Evolutionary conservation across 2,329 filamentous ascomycete species (phyloP).

Genomic region (Cylindrodendrum hubeiense): DNA sequence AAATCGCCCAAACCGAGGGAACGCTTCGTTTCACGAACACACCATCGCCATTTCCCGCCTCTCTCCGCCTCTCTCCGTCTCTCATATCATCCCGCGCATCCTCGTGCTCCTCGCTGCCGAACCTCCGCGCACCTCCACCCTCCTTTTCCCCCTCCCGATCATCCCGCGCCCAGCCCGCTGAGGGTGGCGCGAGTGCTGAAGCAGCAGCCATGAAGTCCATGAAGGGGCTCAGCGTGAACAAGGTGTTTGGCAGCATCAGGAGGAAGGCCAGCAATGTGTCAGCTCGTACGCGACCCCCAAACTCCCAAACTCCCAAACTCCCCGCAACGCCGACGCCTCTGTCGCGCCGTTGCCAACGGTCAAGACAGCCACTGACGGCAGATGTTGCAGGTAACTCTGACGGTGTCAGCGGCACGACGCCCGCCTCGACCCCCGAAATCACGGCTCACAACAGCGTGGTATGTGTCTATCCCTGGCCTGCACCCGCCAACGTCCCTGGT

Average conservation of each 20-base stretch:
- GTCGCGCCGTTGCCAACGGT: background rate
- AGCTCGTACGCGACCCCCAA: slow-evolving; percentile 33
- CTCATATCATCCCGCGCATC: slow-evolving; percentile 24
- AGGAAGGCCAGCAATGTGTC: slow-evolving; percentile 55
- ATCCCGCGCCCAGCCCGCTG: slow-evolving; percentile 28
- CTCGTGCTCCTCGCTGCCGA: background rate
- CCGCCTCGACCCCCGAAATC: slow-evolving; percentile 73
- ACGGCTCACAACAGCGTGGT: slow-evolving; percentile 76
- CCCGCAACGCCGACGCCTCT: background rate
- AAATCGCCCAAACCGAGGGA: slow-evolving; percentile 9
- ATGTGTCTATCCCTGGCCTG: slow-evolving; percentile 49
- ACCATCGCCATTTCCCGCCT: slow-evolving; percentile 30
- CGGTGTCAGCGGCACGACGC: slow-evolving; percentile 35
- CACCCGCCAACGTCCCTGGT: background rate
- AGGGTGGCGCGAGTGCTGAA: slow-evolving; percentile 37
- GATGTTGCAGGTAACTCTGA: slow-evolving; percentile 23
- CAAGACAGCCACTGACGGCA: slow-evolving; percentile 7
- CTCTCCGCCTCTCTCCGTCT: slow-evolving; percentile 6
- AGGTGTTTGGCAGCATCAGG: slow-evolving; percentile 68
- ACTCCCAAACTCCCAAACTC: background rate
- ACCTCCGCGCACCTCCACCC: slow-evolving; percentile 5
- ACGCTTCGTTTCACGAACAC: slow-evolving; percentile 23
- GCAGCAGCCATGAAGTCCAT: slow-evolving; percentile 55
- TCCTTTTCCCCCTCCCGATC: slow-evolving; percentile 24
- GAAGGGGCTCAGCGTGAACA: slow-evolving; percentile 68